A percentile compares a stretch with the other conserved stretches of the same genome.
These are phyloP conservation scores for Candida sanyiensis DNA, from an alignment of 805 yeast species.

Conservation along the genomic window DNA sequence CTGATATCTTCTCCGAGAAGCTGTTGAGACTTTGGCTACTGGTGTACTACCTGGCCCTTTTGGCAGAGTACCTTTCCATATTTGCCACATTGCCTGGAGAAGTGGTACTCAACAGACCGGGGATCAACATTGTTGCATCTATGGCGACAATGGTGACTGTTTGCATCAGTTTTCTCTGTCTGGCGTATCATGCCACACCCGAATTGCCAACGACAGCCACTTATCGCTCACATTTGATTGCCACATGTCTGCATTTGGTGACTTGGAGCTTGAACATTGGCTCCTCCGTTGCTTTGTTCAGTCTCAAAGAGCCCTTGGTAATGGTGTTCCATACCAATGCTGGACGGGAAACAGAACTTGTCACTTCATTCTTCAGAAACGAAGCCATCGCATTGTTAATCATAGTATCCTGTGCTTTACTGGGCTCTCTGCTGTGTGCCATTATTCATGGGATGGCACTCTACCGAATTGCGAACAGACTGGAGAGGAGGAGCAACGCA, in stretches of 20 bases:
- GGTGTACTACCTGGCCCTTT: neutral
- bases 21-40: neutral
- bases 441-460: conserved; percentile 1
- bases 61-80: conserved; percentile 1
- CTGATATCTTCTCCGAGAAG: neutral
- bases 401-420: neutral
- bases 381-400: neutral
- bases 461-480: conserved; percentile 1
- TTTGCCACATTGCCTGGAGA: conserved; percentile 1
- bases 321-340: neutral
- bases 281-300: neutral
- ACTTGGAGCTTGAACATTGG: neutral
- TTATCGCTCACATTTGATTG: neutral
- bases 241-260: conserved; percentile 1
- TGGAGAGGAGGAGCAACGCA: neutral
- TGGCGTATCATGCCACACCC: neutral
- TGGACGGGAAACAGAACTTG: neutral
- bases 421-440: neutral
- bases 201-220: neutral
- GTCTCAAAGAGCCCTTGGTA: neutral
- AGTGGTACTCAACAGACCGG: conserved; percentile 1
- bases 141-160: neutral
- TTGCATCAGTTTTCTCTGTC: neutral
- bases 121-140: neutral
- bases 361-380: neutral